Evolutionary conservation across 78 protist species (phyloP).

Genomic region (Protostelium mycophagum): DNA sequence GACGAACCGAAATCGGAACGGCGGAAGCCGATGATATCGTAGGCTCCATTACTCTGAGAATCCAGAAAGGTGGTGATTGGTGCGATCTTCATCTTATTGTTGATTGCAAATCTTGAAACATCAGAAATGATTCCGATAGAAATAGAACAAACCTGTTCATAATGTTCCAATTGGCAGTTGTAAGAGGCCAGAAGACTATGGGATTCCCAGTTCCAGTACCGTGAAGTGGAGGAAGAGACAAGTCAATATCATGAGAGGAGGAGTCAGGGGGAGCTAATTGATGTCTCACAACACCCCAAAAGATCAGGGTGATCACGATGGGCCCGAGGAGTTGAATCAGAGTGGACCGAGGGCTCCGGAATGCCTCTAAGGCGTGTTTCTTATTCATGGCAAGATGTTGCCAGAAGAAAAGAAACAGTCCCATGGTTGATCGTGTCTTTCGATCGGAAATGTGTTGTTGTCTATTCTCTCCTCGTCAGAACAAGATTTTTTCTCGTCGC

Average conservation of each 20-base stretch:
- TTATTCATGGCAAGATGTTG: neutral
- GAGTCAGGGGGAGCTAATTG: neutral
- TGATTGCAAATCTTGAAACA: no score
- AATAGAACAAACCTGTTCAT: neutral
- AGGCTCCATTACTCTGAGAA: neutral
- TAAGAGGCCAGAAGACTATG: neutral
- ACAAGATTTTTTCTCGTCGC: neutral
- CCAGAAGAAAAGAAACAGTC: no score
- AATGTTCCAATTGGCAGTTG: neutral
- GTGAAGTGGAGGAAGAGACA: neutral
- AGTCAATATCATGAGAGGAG: neutral
- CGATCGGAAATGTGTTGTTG: neutral
- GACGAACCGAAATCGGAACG: neutral
- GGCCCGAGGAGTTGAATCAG: neutral
- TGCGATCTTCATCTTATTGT: neutral
- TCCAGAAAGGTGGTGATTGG: neutral
- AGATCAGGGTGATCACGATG: neutral
- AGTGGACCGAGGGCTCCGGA: neutral
- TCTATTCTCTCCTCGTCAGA: neutral
- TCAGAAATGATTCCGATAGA: no score
- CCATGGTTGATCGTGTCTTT: neutral
- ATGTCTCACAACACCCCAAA: neutral
- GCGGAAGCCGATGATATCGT: neutral
- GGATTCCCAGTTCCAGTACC: neutral
- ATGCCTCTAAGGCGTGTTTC: neutral